Conservation (phyloP, 2,329 filamentous ascomycete species). For the Tolypocladium inflatum region DNA sequence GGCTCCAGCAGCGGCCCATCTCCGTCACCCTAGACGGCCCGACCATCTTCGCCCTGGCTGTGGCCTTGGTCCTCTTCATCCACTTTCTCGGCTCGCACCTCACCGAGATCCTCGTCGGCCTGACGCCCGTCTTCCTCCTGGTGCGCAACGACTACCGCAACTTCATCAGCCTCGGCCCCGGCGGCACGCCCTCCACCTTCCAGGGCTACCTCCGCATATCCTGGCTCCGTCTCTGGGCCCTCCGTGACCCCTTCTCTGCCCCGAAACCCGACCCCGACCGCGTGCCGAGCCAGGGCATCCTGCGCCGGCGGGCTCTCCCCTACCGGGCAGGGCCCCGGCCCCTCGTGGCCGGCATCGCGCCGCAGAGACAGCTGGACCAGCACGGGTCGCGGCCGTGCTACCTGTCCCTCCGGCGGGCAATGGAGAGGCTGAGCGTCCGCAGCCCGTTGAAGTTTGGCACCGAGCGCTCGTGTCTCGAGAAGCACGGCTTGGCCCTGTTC, state of each 20-base stretch:
- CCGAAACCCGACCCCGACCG: conserved; percentile 40
- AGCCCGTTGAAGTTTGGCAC: conserved; percentile 43
- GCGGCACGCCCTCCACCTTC: conserved; percentile 68
- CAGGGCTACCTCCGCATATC: conserved; percentile 65
- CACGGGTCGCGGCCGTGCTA: conserved; percentile 45
- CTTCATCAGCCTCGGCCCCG: conserved; percentile 69
- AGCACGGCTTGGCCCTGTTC: conserved; percentile 71
- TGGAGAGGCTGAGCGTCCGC: conserved; percentile 40
- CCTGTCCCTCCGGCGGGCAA: conserved; percentile 39
- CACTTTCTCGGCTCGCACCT: conserved; percentile 39
- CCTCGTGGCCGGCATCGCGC: conserved; percentile 64
- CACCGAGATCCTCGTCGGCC: conserved; percentile 38
- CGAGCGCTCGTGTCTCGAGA: conserved; percentile 69
- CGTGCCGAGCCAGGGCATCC: conserved; percentile 47
- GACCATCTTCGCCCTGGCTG: conserved; percentile 33
- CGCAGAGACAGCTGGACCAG: conserved; percentile 71
- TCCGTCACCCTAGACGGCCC: conserved; percentile 43
- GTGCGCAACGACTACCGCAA: conserved; percentile 64
- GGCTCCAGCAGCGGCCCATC: conserved; percentile 38
- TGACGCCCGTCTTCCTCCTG: conserved; percentile 38
- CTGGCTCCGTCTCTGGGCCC: conserved; percentile 59
- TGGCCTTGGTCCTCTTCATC: conserved; percentile 40
- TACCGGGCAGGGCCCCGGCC: conserved; percentile 56
- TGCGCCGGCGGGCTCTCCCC: conserved; percentile 43
- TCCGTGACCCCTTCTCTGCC: conserved; percentile 59